These are phyloP conservation scores for Peronosclerospora sorghi DNA, from an alignment of 352 stramenopile species.

Conservation along the genomic window DNA sequence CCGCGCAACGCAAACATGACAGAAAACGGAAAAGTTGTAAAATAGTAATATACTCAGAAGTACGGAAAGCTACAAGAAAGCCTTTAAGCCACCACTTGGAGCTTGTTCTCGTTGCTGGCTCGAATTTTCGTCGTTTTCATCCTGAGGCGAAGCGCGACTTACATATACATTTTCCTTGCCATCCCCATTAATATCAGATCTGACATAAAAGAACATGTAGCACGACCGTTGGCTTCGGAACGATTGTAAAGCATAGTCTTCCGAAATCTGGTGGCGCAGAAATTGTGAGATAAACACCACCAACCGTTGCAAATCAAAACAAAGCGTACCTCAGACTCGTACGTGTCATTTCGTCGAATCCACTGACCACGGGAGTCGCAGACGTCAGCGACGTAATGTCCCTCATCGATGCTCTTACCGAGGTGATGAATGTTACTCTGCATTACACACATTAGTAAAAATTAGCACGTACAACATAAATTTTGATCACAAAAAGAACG, in stretches of 20 bases:
- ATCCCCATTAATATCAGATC: conserved; percentile 19
- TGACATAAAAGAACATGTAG: conserved; percentile 85
- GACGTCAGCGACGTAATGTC: conserved; percentile 78
- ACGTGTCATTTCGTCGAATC: conserved; percentile 74
- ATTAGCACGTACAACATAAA: conserved; percentile 3
- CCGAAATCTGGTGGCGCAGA: conserved; percentile 39
- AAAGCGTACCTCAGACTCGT: conserved; percentile 55
- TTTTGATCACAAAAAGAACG: background rate
- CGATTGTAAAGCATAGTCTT: conserved; percentile 63
- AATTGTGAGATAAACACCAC: background rate
- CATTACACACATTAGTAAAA: conserved; percentile 6
- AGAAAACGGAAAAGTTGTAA: no score
- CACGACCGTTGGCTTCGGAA: conserved; percentile 75
- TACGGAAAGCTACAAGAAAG: conserved; percentile 35
- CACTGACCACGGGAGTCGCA: conserved; percentile 39
- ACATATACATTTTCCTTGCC: conserved; percentile 63
- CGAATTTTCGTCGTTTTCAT: conserved; percentile 17
- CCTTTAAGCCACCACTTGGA: conserved; percentile 10
- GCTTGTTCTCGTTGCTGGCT: conserved; percentile 10
- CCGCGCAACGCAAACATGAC: no score
- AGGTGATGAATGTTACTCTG: conserved; percentile 80
- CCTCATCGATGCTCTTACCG: conserved; percentile 65
- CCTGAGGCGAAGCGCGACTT: conserved; percentile 7
- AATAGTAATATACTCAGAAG: background rate
- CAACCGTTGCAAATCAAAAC: background rate